Conservation (phyloP, 495 filamentous ascomycete genomes). For the Terfezia boudieri region DNA sequence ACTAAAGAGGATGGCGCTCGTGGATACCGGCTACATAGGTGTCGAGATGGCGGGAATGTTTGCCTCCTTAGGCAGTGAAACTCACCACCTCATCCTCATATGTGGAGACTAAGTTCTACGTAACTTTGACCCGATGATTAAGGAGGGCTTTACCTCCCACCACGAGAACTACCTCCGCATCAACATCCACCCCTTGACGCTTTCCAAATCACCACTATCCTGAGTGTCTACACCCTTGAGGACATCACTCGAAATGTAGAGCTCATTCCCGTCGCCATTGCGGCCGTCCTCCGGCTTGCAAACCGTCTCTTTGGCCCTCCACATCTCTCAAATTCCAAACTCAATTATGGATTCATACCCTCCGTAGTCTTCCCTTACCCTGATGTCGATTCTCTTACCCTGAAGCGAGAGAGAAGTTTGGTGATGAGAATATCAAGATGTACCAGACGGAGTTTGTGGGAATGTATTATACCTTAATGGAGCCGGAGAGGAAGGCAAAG, state of each 20-base stretch:
- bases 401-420: conserved; percentile 45
- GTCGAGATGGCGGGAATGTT: conserved; percentile 93
- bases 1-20: conserved; percentile 74
- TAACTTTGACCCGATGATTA: conserved; percentile 86
- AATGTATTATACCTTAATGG: conserved; percentile 70
- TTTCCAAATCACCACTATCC: conserved; percentile 56
- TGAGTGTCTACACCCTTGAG: conserved; percentile 53
- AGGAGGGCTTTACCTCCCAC: conserved; percentile 59
- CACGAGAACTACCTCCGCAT: conserved; percentile 64
- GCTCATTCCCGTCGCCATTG: conserved; percentile 63
- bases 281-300: conserved; percentile 48
- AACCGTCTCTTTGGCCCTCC: conserved; percentile 53
- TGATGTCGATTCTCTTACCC: conserved; percentile 57
- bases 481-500: conserved; percentile 44
- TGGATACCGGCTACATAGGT: conserved; percentile 94
- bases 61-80: conserved; percentile 71
- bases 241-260: conserved; percentile 53
- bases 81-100: conserved; percentile 90
- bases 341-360: conserved; percentile 52
- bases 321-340: conserved; percentile 29
- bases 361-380: conserved; percentile 70
- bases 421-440: conserved; percentile 47
- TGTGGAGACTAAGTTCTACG: conserved; percentile 68
- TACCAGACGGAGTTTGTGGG: conserved; percentile 51
- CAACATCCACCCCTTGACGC: conserved; percentile 50